Conservation (phyloP, 164 flowering plant species). For the Taxillus chinensis region DNA sequence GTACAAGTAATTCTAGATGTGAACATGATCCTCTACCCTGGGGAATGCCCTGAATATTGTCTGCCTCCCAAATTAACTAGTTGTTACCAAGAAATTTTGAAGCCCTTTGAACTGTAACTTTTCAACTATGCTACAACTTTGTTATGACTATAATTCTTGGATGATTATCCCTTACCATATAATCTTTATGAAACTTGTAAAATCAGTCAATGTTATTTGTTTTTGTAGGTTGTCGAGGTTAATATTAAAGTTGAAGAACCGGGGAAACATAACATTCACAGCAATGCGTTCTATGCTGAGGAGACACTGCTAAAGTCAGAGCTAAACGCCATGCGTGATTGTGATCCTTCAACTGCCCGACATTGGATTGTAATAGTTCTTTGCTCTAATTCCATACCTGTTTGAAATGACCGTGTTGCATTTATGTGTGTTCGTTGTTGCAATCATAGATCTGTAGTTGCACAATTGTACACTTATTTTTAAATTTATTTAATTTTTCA, state of each 20-base stretch:
- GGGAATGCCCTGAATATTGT: no score
- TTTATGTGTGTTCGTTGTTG: not conserved
- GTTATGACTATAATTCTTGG: not conserved
- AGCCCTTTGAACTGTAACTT: no score
- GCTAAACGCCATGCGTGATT: slow-evolving; percentile 82
- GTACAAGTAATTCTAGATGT: no score
- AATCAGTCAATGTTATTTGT: not conserved
- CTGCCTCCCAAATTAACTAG: no score
- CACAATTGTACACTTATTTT: no score
- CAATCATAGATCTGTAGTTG: no score
- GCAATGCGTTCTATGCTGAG: slow-evolving; percentile 83
- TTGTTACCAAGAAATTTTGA: no score
- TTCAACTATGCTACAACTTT: no score
- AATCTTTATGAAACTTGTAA: not conserved
- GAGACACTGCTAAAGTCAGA: slow-evolving; percentile 71
- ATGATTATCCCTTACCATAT: not conserved
- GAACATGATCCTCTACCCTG: no score
- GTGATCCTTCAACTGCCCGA: slow-evolving; percentile 71
- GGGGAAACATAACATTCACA: slow-evolving; percentile 68
- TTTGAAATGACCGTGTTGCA: not conserved
- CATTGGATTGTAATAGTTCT: slow-evolving; percentile 75
- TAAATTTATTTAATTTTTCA: no score
- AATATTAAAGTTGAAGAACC: slow-evolving; percentile 74
- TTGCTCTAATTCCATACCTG: not conserved
- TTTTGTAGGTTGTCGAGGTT: slow-evolving; percentile 68